Evolutionary conservation across 495 filamentous ascomycete genomes (phyloP), one percentile per base, ranked within the genome.

Genomic region (Lepraria neglecta): DNA sequence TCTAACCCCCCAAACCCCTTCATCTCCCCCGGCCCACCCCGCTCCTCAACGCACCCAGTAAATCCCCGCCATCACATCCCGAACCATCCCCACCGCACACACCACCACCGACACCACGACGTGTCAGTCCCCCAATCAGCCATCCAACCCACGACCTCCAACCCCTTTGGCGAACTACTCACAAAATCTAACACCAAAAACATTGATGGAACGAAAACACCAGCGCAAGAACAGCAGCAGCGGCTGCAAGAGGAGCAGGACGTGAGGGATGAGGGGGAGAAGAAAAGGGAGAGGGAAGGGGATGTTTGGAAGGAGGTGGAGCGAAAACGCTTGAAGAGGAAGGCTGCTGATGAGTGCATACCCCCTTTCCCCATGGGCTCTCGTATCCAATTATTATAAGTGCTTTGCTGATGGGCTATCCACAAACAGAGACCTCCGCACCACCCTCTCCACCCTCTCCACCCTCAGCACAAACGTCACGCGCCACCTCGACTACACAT

Each of bases 401-500:
- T 38, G 12, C 35, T 7, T 5, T 38, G 24, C 4, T 38, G 35
- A 38, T 12, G 9, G 12, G 35, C 35, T 38, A 14, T 3, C 24
- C 12, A 12, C 6, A 2, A 4, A n/a, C 15, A 74, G 71, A 21
- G 68, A 70, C 40, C 67, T 76, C 24, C 67, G 62, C 17, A 60
- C 52, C 9, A 68, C 69, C 27, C 69, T 75, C 7, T 52, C 68
- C 63, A 67, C 64, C 63, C 75, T 74, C 63, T 73, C 62, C 51
- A 72, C 64, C 60, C 65, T 64, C 58, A 76, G 64, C 63, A 82
- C 74, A 56, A 79, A 80, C 42, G 83, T 84, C 4, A 94, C 85
- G 21, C 81, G 82, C 63, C 82, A 82, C 48, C 80, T 97, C n/a
- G 90, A 95, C 68, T 87, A 88, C 65, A 91, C 87, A 0, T 95